Evolutionary conservation across 2,329 filamentous ascomycete genomes (phyloP), one percentile per base, ranked within the genome.

Genomic region (Fusarium sp.): DNA sequence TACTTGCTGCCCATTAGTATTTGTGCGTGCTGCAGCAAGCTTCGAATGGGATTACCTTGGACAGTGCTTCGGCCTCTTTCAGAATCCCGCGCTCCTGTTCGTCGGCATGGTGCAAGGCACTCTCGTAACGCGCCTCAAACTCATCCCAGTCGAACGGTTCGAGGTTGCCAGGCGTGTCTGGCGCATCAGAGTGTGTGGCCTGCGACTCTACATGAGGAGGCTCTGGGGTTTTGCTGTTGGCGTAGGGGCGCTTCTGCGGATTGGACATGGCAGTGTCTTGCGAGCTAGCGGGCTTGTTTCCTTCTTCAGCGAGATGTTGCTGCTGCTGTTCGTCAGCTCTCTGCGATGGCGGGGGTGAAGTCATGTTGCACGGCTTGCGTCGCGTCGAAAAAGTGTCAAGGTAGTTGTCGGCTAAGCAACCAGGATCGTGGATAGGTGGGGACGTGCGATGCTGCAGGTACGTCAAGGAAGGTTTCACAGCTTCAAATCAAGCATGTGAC

Each of bases 101-200:
- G 54, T 90, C 87, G 36, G 91, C 88, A 41, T 90, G 85, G 13
- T 84, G 80, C 73, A 97, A 87, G 16, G 89, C 89, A 55, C 87
- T 82, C 63, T 91, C 85, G 73, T 94, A 97, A 43, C 89, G 88
- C 2, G 83, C 77, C 78, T 94, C 87, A 34, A 97, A 90, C n/a
- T 91, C 87, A 3, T 90, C 84, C 94, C 94, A 97, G 79, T 95
- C 89, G 75, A 93, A 94, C 0, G 75, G 81, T 57, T 82, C 80
- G 65, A 93, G 81, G 55, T 82, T 80, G 16, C 85, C 85, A 0
- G 87, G 85, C 2, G 87, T 87, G 73, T 82, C 82, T n/a, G 85
- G 84, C 11, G 84, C 81, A 48, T 75, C 73, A 54, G 70, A 68
- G 54, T 77, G 78, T 56, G 75, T 73, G 43, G 74, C 72, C 56